phyloP scores from a whole-genome alignment of 2,329 filamentous ascomycete genomes.

The Cryphonectria carpinicola region DNA sequence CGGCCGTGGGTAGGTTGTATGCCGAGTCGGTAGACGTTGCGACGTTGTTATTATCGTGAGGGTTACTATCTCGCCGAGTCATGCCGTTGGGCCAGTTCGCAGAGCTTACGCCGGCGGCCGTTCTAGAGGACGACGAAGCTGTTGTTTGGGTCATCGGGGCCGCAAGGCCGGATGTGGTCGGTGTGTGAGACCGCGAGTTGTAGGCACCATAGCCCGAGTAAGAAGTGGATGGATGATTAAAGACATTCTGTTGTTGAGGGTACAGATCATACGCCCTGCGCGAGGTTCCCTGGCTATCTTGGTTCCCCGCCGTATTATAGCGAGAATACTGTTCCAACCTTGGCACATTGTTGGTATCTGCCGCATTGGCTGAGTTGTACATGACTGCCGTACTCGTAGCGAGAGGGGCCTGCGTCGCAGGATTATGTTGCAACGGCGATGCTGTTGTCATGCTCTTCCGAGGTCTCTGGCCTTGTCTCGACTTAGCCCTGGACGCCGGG shows the following conservation, averaged over 20 bases:
- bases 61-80: slow-evolving; percentile 31
- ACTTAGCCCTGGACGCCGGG: slow-evolving; percentile 36
- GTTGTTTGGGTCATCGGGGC: slow-evolving; percentile 34
- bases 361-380: slow-evolving; percentile 28
- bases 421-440: slow-evolving; percentile 27
- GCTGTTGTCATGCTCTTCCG: slow-evolving; percentile 39
- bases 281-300: slow-evolving; percentile 33
- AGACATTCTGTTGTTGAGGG: slow-evolving; percentile 36
- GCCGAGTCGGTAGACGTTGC: slow-evolving; percentile 31
- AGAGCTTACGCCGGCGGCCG: slow-evolving; percentile 33
- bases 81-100: slow-evolving; percentile 36
- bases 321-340: slow-evolving; percentile 33
- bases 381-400: slow-evolving; percentile 27
- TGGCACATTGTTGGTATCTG: slow-evolving; percentile 28
- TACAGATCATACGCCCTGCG: slow-evolving; percentile 38
- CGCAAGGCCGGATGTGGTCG: slow-evolving; percentile 30
- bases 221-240: slow-evolving; percentile 26
- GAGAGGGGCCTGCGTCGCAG: slow-evolving; percentile 19
- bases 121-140: slow-evolving; percentile 35
- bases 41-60: slow-evolving; percentile 38
- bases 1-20: slow-evolving; percentile 33
- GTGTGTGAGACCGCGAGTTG: slow-evolving; percentile 27
- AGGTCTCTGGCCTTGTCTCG: slow-evolving; percentile 41
- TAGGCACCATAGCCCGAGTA: slow-evolving; percentile 36
- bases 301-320: slow-evolving; percentile 27